Percentiles rank a stretch among this genome's conserved stretches.
Evolutionary conservation across 495 filamentous ascomycete genomes (phyloP).

Genomic region (Xylaria longipes): DNA sequence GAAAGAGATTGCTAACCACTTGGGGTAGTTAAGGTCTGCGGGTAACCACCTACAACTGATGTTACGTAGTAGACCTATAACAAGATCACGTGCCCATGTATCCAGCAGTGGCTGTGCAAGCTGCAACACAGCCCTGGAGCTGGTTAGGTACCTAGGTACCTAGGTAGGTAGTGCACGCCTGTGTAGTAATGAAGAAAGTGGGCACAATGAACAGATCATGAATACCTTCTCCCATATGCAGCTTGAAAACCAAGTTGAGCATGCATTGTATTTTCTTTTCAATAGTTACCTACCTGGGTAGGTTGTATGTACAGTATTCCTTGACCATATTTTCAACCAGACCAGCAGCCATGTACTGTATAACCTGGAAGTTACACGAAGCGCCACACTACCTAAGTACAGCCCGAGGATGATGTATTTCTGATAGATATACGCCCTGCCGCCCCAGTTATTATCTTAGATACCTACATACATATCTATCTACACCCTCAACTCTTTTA

Average conservation of each 20-base stretch:
- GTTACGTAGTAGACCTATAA: no score
- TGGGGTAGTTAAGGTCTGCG: no score
- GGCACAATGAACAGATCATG: background rate
- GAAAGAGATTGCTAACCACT: slow-evolving; percentile 4
- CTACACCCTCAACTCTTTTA: background rate
- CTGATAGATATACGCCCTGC: slow-evolving; percentile 12
- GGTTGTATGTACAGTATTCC: no score
- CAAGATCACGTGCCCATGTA: slow-evolving; percentile 5
- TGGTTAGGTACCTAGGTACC: background rate
- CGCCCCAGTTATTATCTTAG: slow-evolving; percentile 2
- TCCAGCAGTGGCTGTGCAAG: slow-evolving; percentile 13
- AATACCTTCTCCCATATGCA: background rate
- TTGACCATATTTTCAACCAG: background rate
- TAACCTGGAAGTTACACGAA: background rate
- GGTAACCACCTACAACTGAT: no score
- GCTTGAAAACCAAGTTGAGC: background rate
- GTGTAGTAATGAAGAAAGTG: background rate
- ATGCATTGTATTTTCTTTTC: slow-evolving; percentile 1
- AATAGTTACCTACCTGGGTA: no score
- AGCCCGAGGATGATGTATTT: background rate
- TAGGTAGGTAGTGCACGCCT: no score
- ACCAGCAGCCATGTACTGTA: background rate
- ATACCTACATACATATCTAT: background rate
- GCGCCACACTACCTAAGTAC: background rate
- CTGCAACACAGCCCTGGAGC: background rate